Base-by-base conservation (phyloP, 2,329 filamentous ascomycete species). In the Incumbomyces lentus region DNA sequence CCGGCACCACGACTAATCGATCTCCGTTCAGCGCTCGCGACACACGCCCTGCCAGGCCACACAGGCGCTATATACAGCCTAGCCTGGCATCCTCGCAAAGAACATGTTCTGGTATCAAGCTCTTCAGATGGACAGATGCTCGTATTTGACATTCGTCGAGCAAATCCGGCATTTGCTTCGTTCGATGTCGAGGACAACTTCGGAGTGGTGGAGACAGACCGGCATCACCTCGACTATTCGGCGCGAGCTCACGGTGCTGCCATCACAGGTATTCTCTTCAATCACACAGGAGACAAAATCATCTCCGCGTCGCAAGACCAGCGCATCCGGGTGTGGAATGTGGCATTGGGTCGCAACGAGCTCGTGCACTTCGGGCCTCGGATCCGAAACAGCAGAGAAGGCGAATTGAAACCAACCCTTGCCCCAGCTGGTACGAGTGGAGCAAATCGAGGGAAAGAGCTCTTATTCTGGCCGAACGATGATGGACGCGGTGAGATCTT, bases 241-340 rank as follows among this genome's bases (percentile, higher is more conserved):
- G 71, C 65, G 35, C 65, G 72, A 55, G 87, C 90, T 0, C 90
- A 96, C 59, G 74, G 76, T 10, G 88, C 85, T 2, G 78, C 86
- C 1, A 87, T 93, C 1, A 95, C 95, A 51, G 86, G 85, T 1
- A 69, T 95, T 6, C 73, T 81, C 1, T 96, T 88, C 87, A 89
- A 84, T 1, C 81, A 86, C 49, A 81, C 87, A 59, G 87, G 87
- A 1, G 71, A 70, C 12, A 81, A 84, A 60, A 72, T 96, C 14
- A 72, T 95, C 11, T 87, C 84, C 1, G 76, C 85, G 1, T 89
- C 88, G 0, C 84, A 93, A 48, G 92, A 96, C 61, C 75, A 85
- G 40, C 78, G 83, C 7, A 82, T 96, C 52, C 78, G 89, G 3
- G 85, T 95, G 1, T 96, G 90, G 90, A 77, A 95, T 60, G 78